These are phyloP conservation scores for Leccinum fuscescens DNA, from an alignment of 1,284 basidiomycete species.

Conservation along the genomic window DNA sequence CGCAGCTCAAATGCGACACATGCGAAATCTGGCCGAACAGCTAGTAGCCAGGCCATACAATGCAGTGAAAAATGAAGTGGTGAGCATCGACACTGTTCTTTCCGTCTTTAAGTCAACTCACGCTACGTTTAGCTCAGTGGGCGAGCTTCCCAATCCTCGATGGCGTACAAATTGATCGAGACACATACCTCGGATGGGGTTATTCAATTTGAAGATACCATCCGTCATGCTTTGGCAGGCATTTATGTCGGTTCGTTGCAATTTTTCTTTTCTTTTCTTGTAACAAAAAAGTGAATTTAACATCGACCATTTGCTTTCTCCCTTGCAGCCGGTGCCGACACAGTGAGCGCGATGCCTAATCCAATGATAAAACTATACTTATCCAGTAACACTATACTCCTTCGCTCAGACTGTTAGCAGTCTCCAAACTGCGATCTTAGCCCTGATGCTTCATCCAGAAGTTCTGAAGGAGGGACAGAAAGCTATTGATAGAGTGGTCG, in stretches of 20 bases:
- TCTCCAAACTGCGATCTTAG: constrained; percentile 5
- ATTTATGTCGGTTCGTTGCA: constrained; percentile 4
- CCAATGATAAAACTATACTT: not conserved
- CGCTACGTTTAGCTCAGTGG: constrained; percentile 3
- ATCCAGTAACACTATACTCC: not conserved
- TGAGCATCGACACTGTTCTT: not conserved
- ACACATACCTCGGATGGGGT: not conserved
- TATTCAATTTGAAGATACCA: constrained; percentile 1
- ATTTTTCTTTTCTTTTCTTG: not conserved
- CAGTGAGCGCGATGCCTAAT: not conserved
- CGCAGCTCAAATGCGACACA: constrained; percentile 6
- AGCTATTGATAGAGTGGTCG: not conserved
- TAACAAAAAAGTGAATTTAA: not conserved
- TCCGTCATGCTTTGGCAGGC: constrained; percentile 7
- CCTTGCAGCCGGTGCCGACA: constrained; percentile 4
- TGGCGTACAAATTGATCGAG: constrained; percentile 5
- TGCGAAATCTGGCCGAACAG: constrained; percentile 4
- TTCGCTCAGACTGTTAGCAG: not conserved
- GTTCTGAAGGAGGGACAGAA: constrained; percentile 3
- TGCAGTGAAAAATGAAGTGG: constrained; percentile 4
- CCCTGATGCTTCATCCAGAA: constrained; percentile 5
- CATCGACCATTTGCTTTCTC: not conserved
- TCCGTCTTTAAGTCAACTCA: not conserved
- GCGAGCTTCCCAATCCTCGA: constrained; percentile 3
- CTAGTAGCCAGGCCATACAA: constrained; percentile 1